Evolutionary conservation across 805 yeast species (phyloP).

Genomic region (Candida schatavii): DNA sequence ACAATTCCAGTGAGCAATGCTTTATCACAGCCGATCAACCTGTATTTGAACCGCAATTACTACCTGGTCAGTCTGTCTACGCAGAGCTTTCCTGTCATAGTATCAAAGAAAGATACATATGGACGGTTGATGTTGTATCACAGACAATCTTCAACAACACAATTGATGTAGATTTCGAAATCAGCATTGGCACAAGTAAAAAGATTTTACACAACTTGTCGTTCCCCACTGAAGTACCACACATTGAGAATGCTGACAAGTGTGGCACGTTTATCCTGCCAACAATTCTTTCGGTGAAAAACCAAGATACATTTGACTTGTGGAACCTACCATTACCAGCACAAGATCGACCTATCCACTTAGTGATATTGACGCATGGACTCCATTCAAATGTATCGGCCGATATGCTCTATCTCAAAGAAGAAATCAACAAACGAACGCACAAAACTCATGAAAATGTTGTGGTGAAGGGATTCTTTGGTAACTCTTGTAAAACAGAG

Average conservation of each 20-base stretch:
- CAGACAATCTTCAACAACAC: constrained; percentile 73
- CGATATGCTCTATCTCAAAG: constrained; percentile 86
- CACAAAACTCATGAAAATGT: constrained; percentile 49
- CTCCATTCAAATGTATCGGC: constrained; percentile 86
- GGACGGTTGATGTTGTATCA: constrained; percentile 79
- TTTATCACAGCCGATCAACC: constrained; percentile 80
- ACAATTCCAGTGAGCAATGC: constrained; percentile 47
- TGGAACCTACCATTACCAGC: constrained; percentile 67
- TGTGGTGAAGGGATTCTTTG: constrained; percentile 78
- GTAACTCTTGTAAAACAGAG: constrained; percentile 85
- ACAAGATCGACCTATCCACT: constrained; percentile 61
- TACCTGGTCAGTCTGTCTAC: constrained; percentile 62
- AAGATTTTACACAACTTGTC: constrained; percentile 30
- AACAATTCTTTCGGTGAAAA: constrained; percentile 43
- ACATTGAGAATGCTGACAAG: constrained; percentile 21
- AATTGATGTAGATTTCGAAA: constrained; percentile 65
- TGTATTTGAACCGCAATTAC: constrained; percentile 63
- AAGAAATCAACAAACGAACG: constrained; percentile 55
- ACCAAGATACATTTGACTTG: constrained; percentile 60
- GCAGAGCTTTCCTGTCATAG: constrained; percentile 66
- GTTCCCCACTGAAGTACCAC: constrained; percentile 15
- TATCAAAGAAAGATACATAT: constrained; percentile 54
- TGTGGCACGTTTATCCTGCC: constrained; percentile 24
- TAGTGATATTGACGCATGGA: constrained; percentile 88
- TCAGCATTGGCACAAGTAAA: constrained; percentile 52